Evolutionary conservation across 2,329 filamentous ascomycete genomes (phyloP), one percentile per base, ranked within the genome.

Genomic region (Pyrenophora tritici-repentis): DNA sequence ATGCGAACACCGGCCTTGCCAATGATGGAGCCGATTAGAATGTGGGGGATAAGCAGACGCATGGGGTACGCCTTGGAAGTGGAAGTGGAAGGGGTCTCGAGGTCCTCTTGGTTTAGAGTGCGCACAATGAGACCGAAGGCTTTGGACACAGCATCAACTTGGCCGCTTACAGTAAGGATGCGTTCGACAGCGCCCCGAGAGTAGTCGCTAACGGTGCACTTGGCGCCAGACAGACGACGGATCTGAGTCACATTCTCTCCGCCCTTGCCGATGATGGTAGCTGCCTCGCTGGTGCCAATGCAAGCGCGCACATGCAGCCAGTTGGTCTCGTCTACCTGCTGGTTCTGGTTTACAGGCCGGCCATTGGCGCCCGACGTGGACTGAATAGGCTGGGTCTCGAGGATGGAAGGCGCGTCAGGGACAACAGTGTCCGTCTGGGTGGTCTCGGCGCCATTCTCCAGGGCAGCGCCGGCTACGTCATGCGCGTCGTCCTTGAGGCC

Each of bases 211-310:
- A 99, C 94, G 40, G 94, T 99, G 80, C 94, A 99, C 79, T 97
- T 97, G 62, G 94, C 94, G 66, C 91, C 92, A 44, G 94, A 97
- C 78, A 96, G 83, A 73, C 90, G 91, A 63, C 94, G 87, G 71
- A 99, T 97, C 78, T 96, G 91, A 63, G 92, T 96, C 40, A 99
- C 94, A 71, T 99, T 99, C 81, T 99, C 94, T 72, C 94, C 94
- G 58, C 92, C 93, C 79, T 99, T 99, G 71, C 94, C 94, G 76
- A 99, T 99, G 62, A 97, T 91, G 41, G 94, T 99, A 33, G 94
- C 94, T 62, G 94, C 94, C 76, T 99, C 94, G 38, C 91, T 91
- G 75, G 93, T 99, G 44, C 93, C 96, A 67, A 99, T 99, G 67
- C 97, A 92, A 48, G 94, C 91, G 63, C 94, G 89, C 66, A 99